Evolutionary conservation across 768 basidiomycete species (phyloP), one percentile per base, ranked within the genome.

Genomic region (Neoboletus magnificus): DNA sequence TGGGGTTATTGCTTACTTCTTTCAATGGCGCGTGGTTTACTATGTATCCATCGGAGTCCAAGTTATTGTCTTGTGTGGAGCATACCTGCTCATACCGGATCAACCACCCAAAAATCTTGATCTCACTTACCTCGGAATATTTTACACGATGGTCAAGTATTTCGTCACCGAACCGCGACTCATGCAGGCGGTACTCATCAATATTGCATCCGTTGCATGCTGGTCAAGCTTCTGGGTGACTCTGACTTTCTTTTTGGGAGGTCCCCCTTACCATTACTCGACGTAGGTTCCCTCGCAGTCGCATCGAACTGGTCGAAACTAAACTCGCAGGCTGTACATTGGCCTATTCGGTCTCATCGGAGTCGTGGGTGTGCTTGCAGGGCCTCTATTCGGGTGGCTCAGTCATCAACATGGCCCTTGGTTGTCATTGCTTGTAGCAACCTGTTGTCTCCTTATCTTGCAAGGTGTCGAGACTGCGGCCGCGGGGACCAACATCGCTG

Each of bases 321-420:
- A 12, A 37, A 13, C 3, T 30, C 20, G 4, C n/a, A 51, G 60
- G 45, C 57, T 64, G 35, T 66, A 70, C 20, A 79, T 79, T 48
- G 80, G 80, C 33, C 63, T 81, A n/a, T 78, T 80, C 57, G 79
- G 78, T 23, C 71, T 81, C 6, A 51, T 80, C 10, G 80, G 80
- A 15, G 66, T 76, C 42, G 58, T 48, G 23, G 79, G 73, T 25
- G 69, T 77, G 23, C 37, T 62, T 13, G 56, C 33, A 7, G 68
- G 67, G 0, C 63, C 66, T 5, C 20, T 64, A 23, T 62, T 65
- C 0, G 69, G 67, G 13, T 52, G 50, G 12, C 32, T 68, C 7
- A 62, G 60, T 5, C 62, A 67, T 52, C 64, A 50, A 11, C 23
- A 77, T 27, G 74, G 75, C 0, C 73, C 76, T 7, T 81, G 79